Base-by-base conservation (phyloP, 306 rosid genomes). In the Crotalaria pallida region DNA sequence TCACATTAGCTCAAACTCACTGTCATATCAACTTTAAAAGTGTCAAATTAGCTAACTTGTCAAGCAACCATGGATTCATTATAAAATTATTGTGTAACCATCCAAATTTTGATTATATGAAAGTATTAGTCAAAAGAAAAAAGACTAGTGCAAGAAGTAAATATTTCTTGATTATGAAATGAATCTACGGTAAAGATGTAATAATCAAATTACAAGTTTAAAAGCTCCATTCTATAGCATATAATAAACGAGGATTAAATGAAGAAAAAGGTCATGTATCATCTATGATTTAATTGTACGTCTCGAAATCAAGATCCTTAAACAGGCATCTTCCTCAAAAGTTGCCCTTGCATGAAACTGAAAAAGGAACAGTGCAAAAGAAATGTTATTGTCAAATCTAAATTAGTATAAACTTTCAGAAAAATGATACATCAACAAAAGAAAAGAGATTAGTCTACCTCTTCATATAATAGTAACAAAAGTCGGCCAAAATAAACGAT, bases 401-500 rank as follows among this genome's bases (percentile, higher is more conserved):
- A 53, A 4, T 18, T 18, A n/a, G n/a, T n/a, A n/a, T n/a, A n/a
- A n/a, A n/a, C n/a, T n/a, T n/a, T n/a, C n/a, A n/a, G n/a, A n/a
- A n/a, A n/a, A n/a, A n/a, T n/a, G n/a, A n/a, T n/a, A n/a, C n/a
- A n/a, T n/a, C n/a, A n/a, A n/a, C n/a, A n/a, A n/a, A n/a, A 10
- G 41, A 11, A 44, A 55, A 57, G 3, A 23, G 10, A n/a, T 10
- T 27, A 18, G 5, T 16, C 3, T 71, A 89, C 96, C 97, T 85
- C 77, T 88, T 85, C 2, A 82, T 60, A 69, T 93, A 93, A 74
- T 86, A 93, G 84, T 85, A 93, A 38, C 96, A 90, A 45, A 93
- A 93, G 73, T 93, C 98, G 0, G 92, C 84, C 71, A 93, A 76
- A 77, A 93, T 88, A 75, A 85, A 88, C 0, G 96, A 85, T 52